A percentile compares a stretch with the other conserved stretches of the same genome.
These are phyloP conservation scores for Cajanus cajan DNA, from an alignment of 306 rosid species.

Conservation along the genomic window DNA sequence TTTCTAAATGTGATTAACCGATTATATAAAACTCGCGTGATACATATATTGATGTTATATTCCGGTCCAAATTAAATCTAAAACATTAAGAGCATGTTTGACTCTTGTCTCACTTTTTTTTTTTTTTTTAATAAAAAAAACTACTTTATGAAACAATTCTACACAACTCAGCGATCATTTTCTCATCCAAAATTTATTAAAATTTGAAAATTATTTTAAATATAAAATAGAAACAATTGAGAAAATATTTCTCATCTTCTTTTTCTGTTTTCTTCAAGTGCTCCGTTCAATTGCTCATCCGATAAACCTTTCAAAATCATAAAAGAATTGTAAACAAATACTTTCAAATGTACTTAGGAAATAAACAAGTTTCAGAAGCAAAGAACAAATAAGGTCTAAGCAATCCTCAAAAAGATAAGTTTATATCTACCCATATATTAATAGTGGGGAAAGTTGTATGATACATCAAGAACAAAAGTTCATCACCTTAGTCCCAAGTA, in stretches of 20 bases:
- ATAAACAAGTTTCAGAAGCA: background rate
- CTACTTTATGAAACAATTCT: background rate
- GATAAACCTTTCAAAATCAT: background rate
- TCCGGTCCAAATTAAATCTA: background rate
- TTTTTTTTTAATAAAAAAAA: no score
- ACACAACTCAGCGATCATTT: background rate
- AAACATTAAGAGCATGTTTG: background rate
- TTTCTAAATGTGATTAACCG: background rate
- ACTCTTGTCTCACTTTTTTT: no score
- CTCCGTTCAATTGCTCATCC: background rate
- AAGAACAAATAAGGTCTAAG: background rate
- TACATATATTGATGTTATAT: background rate
- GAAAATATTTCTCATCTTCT: background rate
- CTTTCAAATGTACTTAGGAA: background rate
- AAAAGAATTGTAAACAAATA: background rate
- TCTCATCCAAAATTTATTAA: background rate
- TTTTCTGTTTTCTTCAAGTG: background rate
- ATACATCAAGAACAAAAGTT: conserved; percentile 3
- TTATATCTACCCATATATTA: background rate
- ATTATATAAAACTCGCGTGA: background rate
- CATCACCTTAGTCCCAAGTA: background rate
- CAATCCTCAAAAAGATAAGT: background rate
- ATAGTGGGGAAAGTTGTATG: background rate
- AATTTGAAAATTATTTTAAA: background rate
- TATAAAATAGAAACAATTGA: background rate